phyloP scores from a whole-genome alignment of 345 rosid species.

The Salix caprea region DNA sequence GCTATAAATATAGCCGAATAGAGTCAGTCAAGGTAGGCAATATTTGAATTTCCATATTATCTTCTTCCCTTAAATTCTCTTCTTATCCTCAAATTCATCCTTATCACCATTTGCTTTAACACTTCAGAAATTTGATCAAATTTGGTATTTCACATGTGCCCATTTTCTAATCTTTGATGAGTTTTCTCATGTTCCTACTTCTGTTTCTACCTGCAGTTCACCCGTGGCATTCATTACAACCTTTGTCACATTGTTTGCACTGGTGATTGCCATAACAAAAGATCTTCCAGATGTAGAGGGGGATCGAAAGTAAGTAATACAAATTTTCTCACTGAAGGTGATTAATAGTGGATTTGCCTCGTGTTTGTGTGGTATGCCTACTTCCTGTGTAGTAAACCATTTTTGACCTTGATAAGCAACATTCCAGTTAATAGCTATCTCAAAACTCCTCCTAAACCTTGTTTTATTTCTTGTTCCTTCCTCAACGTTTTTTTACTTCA shows the following conservation, averaged over 20 bases:
- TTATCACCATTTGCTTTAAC: background rate
- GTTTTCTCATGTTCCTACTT: slow-evolving; percentile 15
- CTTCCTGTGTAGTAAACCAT: background rate
- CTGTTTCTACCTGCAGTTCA: slow-evolving; percentile 47
- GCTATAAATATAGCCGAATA: too few relatives aligned
- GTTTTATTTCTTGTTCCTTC: too few relatives aligned
- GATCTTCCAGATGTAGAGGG: slow-evolving; percentile 98
- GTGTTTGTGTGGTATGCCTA: background rate
- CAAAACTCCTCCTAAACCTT: background rate
- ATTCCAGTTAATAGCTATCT: background rate
- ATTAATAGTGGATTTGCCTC: background rate
- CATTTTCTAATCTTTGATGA: slow-evolving; percentile 1
- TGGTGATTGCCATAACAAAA: slow-evolving; percentile 90
- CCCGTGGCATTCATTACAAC: slow-evolving; percentile 96
- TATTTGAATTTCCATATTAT: too few relatives aligned
- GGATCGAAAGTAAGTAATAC: slow-evolving; percentile 75
- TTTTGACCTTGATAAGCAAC: background rate
- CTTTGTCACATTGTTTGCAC: slow-evolving; percentile 82
- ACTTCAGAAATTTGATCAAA: background rate
- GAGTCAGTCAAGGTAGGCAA: too few relatives aligned
- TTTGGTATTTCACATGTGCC: background rate
- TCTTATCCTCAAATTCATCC: too few relatives aligned
- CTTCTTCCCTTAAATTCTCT: too few relatives aligned
- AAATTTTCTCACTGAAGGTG: background rate
- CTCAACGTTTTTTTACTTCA: too few relatives aligned